Evolutionary conservation across 2,329 filamentous ascomycete genomes (phyloP), one percentile per base, ranked within the genome.

Genomic region (Cercospora zeina): DNA sequence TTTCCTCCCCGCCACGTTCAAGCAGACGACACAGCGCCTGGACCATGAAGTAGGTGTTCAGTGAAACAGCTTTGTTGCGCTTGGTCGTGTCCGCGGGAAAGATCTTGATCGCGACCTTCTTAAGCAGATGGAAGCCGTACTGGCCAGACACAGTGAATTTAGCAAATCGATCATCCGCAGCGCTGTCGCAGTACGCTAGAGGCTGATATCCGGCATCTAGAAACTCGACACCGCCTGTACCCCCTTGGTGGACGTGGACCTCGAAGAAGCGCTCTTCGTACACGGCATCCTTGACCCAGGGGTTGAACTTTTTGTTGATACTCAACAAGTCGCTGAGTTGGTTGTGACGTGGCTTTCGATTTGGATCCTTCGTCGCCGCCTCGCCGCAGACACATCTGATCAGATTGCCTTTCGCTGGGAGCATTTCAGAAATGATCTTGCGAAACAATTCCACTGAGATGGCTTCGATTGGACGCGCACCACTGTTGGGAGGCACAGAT

Each of bases 1-100:
- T 51, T 13, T 67, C 65, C 11, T 50, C 50, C 13, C 54, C 58
- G 13, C 62, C 53, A 9, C 67, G 62, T n/a, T 69, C 58, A 7
- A 74, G 65, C 11, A 73, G 62, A 10, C 62, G 63, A 50, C 62
- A 64, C 4, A 74, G 65, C 10, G 70, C 69, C 7, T 65, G 63
- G 16, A 64, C 60, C 68, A 72, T 73, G 67, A 68, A 73, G 63
- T 70, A 72, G 0, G 72, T 73, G 61, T 70, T 70, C 57, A 73
- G 62, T 1, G 67, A 54, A 2, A 65, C 50, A 19, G 53, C 55
- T 21, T 55, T 64, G 42, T 69, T 67, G n/a, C 65, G 65, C 21
- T 60, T 60, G 13, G 59, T 53, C 7, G 36, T 51, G 11, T 53
- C 50, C 2, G 65, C 42, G 9, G 69, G 70, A 42, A 66, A 68